Percentiles rank a stretch among this genome's conserved stretches.
phyloP scores from a whole-genome alignment of 2,329 filamentous ascomycete species.

The Calonectria multiphialidica region DNA sequence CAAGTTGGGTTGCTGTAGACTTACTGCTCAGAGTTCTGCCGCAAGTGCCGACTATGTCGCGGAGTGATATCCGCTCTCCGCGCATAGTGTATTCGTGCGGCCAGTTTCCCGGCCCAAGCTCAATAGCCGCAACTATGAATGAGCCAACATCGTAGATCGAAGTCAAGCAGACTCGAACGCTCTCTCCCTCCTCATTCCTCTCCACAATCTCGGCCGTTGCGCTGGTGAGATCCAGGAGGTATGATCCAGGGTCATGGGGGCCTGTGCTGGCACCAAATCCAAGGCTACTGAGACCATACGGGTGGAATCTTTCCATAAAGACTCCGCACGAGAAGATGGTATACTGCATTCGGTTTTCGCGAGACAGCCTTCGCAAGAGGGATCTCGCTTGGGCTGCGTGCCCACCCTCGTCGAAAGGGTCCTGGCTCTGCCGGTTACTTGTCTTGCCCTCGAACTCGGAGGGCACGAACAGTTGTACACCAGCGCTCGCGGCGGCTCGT shows the following conservation, averaged over 20 bases:
- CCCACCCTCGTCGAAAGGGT: slow-evolving; percentile 72
- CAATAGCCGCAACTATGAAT: slow-evolving; percentile 78
- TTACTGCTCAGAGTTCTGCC: slow-evolving; percentile 63
- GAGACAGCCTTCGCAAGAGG: slow-evolving; percentile 66
- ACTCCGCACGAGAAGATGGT: slow-evolving; percentile 81
- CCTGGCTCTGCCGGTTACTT: slow-evolving; percentile 61
- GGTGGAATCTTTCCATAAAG: slow-evolving; percentile 81
- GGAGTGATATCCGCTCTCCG: slow-evolving; percentile 73
- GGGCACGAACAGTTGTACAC: slow-evolving; percentile 78
- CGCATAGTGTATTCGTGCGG: slow-evolving; percentile 76
- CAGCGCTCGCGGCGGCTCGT: slow-evolving; percentile 73
- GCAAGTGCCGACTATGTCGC: slow-evolving; percentile 67
- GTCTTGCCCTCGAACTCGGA: slow-evolving; percentile 81
- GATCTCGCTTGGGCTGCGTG: slow-evolving; percentile 62
- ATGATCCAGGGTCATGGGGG: slow-evolving; percentile 70
- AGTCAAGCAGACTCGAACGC: slow-evolving; percentile 74
- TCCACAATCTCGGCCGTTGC: slow-evolving; percentile 72
- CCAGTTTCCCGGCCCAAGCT: slow-evolving; percentile 72
- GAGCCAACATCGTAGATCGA: slow-evolving; percentile 77
- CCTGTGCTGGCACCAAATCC: slow-evolving; percentile 70
- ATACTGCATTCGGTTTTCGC: slow-evolving; percentile 66
- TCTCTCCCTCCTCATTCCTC: slow-evolving; percentile 60
- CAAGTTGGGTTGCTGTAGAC: slow-evolving; percentile 27
- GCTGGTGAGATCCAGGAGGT: slow-evolving; percentile 71
- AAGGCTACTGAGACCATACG: slow-evolving; percentile 71